A percentile compares a stretch with the other conserved stretches of the same genome.
Evolutionary conservation across 1,139 yeast genomes (phyloP).

Genomic region (Hansenula anomala): DNA sequence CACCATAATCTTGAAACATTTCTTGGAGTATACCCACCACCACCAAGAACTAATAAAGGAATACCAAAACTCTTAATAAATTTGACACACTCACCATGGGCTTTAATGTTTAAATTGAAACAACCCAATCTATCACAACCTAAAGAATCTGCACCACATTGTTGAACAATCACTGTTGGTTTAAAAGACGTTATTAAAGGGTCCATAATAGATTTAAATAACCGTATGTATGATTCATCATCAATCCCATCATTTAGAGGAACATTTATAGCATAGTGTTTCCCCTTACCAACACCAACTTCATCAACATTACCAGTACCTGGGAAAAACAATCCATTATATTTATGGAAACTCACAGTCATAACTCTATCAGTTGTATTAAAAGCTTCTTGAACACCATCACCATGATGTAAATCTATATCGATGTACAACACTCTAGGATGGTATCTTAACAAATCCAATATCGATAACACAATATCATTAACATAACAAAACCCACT

Average conservation of each 20-base stretch:
- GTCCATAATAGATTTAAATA: constrained; percentile 81
- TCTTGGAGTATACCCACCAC: constrained; percentile 97
- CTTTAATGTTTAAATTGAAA: constrained; percentile 83
- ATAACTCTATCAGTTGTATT: constrained; percentile 92
- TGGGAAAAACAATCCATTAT: constrained; percentile 93
- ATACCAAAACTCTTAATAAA: constrained; percentile 81
- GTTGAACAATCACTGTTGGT: constrained; percentile 91
- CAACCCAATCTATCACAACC: constrained; percentile 94
- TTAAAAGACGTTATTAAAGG: constrained; percentile 79
- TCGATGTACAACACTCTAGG: constrained; percentile 92
- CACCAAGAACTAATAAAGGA: constrained; percentile 90
- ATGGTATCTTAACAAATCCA: constrained; percentile 77
- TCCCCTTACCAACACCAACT: constrained; percentile 81
- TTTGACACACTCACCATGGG: constrained; percentile 93
- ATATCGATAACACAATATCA: constrained; percentile 85
- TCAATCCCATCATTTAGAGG: constrained; percentile 95
- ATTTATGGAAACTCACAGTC: constrained; percentile 94
- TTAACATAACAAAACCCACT: constrained; percentile 94
- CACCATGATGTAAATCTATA: constrained; percentile 96
- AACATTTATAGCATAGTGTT: constrained; percentile 84
- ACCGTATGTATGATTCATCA: constrained; percentile 77
- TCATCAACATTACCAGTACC: constrained; percentile 93
- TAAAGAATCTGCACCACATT: constrained; percentile 95
- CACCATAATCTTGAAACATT: constrained; percentile 95
- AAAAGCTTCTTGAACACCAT: constrained; percentile 97